Evolutionary conservation across 2,329 filamentous ascomycete species (phyloP).

Genomic region (Trichoderma arundinaceum): DNA sequence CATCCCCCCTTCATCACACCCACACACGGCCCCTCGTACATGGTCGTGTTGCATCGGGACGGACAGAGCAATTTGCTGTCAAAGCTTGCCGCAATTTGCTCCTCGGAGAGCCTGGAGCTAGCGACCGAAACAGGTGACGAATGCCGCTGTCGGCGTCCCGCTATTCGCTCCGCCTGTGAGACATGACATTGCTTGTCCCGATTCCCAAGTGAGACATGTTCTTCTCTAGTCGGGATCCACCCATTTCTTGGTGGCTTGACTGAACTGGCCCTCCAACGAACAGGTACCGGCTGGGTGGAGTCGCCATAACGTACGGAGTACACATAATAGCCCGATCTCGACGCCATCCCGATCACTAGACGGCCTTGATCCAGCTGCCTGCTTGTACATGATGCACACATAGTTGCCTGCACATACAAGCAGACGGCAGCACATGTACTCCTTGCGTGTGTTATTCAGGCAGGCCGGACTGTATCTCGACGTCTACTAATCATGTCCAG

Average conservation of each 20-base stretch:
- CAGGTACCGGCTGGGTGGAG: conserved; percentile 19
- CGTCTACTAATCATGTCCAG: background rate
- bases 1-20: conserved; percentile 7
- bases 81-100: conserved; percentile 1
- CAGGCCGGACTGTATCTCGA: background rate
- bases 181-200: conserved; percentile 29
- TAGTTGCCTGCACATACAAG: background rate
- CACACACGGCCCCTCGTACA: background rate
- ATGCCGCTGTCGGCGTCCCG: conserved; percentile 8
- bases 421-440: background rate
- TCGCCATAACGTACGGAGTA: background rate
- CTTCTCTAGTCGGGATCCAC: conserved; percentile 22
- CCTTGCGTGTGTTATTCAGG: background rate
- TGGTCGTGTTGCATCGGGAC: background rate
- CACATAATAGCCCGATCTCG: conserved; percentile 20
- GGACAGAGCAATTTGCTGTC: background rate
- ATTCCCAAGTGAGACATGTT: conserved; percentile 28
- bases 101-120: background rate
- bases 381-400: background rate
- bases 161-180: conserved; percentile 23
- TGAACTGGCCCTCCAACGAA: conserved; percentile 16
- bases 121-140: conserved; percentile 5
- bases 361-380: background rate
- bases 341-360: conserved; percentile 27
- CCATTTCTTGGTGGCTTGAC: conserved; percentile 21